Evolutionary conservation across 2,329 filamentous ascomycete species (phyloP).

Genomic region (Pseudocercospora cruenta): DNA sequence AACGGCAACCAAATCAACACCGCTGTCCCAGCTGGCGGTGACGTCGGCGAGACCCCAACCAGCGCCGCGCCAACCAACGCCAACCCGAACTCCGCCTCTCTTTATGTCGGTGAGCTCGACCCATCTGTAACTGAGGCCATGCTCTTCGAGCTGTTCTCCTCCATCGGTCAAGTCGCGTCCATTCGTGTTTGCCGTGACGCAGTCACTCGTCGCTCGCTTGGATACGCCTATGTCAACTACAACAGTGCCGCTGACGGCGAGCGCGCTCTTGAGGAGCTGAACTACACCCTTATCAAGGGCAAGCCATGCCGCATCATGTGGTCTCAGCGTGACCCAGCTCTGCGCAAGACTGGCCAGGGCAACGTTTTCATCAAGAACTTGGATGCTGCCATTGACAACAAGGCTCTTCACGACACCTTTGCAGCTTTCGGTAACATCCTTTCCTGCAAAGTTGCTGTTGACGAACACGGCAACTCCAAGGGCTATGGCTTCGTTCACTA

Average conservation of each 20-base stretch:
- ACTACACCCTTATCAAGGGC: conserved; percentile 99
- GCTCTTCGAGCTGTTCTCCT: conserved; percentile 99
- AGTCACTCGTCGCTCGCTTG: conserved; percentile 95
- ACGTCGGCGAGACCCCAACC: conserved; percentile 70
- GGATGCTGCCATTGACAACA: conserved; percentile 98
- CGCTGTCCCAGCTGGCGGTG: conserved; percentile 65
- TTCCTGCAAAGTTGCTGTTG: conserved; percentile 98
- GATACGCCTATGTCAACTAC: conserved; percentile 99
- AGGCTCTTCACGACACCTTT: conserved; percentile 99
- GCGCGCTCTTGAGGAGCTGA: conserved; percentile 97
- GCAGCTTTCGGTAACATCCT: conserved; percentile 98
- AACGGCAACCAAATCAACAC: conserved; percentile 70
- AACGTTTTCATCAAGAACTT: conserved; percentile 99
- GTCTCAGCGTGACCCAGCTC: conserved; percentile 98
- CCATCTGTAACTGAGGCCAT: conserved; percentile 98
- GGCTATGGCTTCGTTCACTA: conserved; percentile 99
- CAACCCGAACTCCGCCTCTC: conserved; percentile 92
- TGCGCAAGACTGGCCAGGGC: conserved; percentile 98
- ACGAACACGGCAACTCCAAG: conserved; percentile 95
- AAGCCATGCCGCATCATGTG: conserved; percentile 99
- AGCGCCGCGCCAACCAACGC: conserved; percentile 66
- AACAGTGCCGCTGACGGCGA: conserved; percentile 96
- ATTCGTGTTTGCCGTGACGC: conserved; percentile 99
- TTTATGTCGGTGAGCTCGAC: conserved; percentile 99
- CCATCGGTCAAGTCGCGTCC: conserved; percentile 97